phyloP scores from a whole-genome alignment of 1,139 yeast species.

The Sugiyamaella grinbergsii region DNA sequence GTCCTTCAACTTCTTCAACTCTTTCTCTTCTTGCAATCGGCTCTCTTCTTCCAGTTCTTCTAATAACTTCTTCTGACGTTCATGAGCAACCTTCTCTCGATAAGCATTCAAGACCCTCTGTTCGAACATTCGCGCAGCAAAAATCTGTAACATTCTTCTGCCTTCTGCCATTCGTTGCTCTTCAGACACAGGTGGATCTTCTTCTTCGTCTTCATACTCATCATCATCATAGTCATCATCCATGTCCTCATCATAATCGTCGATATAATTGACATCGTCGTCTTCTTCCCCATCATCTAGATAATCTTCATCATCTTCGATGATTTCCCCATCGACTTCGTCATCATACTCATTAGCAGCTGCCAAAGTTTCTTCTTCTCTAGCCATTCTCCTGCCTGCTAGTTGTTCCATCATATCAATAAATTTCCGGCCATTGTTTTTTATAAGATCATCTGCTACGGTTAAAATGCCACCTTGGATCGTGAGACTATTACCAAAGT shows the following conservation, averaged over 20 bases:
- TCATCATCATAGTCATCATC: conserved; percentile 36
- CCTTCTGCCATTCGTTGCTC: conserved; percentile 75
- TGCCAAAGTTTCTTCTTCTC: conserved; percentile 49
- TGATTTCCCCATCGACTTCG: conserved; percentile 44
- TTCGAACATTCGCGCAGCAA: conserved; percentile 74
- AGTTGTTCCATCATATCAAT: conserved; percentile 76
- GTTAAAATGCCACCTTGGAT: conserved; percentile 52
- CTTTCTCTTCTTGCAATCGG: conserved; percentile 65
- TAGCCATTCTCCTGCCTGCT: conserved; percentile 57
- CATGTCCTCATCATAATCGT: conserved; percentile 34
- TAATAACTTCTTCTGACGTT: conserved; percentile 67
- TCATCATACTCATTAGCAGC: conserved; percentile 43
- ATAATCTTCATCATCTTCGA: conserved; percentile 41
- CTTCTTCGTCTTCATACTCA: conserved; percentile 36
- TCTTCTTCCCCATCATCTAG: conserved; percentile 32
- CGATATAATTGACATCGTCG: conserved; percentile 31
- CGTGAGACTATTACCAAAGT: conserved; percentile 42
- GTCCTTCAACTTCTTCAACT: conserved; percentile 68
- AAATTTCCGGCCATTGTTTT: conserved; percentile 73
- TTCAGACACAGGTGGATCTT: conserved; percentile 52
- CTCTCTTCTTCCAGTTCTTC: conserved; percentile 83
- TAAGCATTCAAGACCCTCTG: conserved; percentile 70
- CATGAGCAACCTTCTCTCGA: conserved; percentile 72
- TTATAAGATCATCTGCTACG: conserved; percentile 75
- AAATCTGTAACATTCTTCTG: conserved; percentile 70